Evolutionary conservation across 1,284 basidiomycete genomes (phyloP).

Genomic region (Ganoderma sinense): DNA sequence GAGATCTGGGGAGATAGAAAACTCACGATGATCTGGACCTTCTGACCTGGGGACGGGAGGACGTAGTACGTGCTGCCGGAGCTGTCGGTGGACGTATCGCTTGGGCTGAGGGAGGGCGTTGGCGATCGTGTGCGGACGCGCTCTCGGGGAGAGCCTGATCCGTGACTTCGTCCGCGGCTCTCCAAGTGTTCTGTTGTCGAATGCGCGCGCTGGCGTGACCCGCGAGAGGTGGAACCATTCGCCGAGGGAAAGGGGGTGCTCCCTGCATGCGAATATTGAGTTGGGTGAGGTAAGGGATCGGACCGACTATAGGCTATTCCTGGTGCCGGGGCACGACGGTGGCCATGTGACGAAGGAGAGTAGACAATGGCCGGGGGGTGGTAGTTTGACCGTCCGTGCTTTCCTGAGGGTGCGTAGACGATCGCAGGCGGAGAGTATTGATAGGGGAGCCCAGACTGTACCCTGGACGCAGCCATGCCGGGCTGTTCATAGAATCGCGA

Average conservation of each 20-base stretch:
- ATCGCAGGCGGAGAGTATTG: conserved; percentile 42
- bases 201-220: conserved; percentile 24
- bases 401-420: conserved; percentile 44
- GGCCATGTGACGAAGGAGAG: conserved; percentile 36
- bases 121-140: conserved; percentile 30
- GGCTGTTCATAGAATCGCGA: conserved; percentile 34
- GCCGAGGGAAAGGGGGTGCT: conserved; percentile 25
- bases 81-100: conserved; percentile 54
- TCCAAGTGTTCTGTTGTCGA: conserved; percentile 22
- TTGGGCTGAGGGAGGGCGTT: conserved; percentile 32
- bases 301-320: conserved; percentile 42
- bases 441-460: conserved; percentile 38
- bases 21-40: conserved; percentile 75
- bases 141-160: conserved; percentile 23
- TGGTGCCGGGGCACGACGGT: conserved; percentile 32
- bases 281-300: conserved; percentile 36
- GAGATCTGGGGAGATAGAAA: conserved; percentile 16
- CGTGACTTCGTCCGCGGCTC: conserved; percentile 21
- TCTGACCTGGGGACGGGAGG: conserved; percentile 69
- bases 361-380: conserved; percentile 44
- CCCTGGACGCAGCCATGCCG: conserved; percentile 30
- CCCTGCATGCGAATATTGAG: conserved; percentile 30
- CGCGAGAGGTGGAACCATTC: conserved; percentile 30
- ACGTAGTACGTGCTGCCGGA: conserved; percentile 79
- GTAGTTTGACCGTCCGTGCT: conserved; percentile 38